These are phyloP conservation scores for Cercospora sp. DNA, from an alignment of 2,329 filamentous ascomycete species.

Conservation along the genomic window DNA sequence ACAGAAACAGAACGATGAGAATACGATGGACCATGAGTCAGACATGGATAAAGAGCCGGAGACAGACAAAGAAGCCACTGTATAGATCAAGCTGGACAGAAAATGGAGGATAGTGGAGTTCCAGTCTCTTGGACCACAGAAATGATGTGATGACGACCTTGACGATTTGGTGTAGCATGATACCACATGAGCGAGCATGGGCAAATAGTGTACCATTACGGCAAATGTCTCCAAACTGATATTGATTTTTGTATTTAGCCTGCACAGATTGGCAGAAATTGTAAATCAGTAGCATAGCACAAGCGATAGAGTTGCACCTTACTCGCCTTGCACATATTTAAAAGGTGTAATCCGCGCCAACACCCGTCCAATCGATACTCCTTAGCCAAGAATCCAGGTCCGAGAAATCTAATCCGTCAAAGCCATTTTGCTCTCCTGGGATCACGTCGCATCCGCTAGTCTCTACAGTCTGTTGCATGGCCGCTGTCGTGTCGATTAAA, in stretches of 20 bases:
- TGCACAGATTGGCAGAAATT: neutral
- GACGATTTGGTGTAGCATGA: neutral
- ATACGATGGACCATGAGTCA: neutral
- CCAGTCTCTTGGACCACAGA: neutral
- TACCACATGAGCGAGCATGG: neutral
- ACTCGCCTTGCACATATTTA: neutral
- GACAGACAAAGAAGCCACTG: neutral
- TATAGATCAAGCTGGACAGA: neutral
- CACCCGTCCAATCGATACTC: slow-evolving; percentile 23
- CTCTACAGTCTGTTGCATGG: neutral
- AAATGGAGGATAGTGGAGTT: neutral
- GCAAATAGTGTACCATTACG: neutral
- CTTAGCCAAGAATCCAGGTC: slow-evolving; percentile 21
- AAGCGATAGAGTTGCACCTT: neutral
- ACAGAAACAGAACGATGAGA: neutral
- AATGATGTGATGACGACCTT: neutral
- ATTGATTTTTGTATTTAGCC: too few species aligned
- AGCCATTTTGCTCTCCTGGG: neutral
- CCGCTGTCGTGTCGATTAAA: neutral
- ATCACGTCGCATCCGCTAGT: neutral
- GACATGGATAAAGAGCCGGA: neutral
- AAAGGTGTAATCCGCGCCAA: slow-evolving; percentile 18
- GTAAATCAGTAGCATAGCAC: neutral
- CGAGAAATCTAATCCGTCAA: slow-evolving; percentile 16
- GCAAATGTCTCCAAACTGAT: neutral